Percentiles rank a stretch among this genome's conserved stretches.
These are phyloP conservation scores for Rhododendron williamsianum DNA, from an alignment of 148 eudicot species.

Conservation along the genomic window DNA sequence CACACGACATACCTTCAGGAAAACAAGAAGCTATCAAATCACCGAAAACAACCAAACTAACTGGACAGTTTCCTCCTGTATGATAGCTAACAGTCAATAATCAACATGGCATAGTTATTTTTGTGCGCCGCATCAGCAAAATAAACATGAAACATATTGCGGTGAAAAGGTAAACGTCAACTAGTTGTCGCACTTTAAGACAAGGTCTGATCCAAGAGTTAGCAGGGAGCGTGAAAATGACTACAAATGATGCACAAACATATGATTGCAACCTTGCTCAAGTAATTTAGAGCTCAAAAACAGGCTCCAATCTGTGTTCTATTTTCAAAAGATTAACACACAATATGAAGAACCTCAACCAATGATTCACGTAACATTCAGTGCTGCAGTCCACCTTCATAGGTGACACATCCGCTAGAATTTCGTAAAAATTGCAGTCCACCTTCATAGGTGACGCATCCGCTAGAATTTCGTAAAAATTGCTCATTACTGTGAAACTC, in stretches of 20 bases:
- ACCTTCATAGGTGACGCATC: background rate
- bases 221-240: background rate
- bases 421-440: background rate
- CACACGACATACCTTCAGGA: background rate
- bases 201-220: background rate
- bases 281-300: background rate
- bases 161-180: background rate
- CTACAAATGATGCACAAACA: background rate
- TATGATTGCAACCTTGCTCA: background rate
- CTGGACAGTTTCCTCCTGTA: background rate
- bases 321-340: background rate
- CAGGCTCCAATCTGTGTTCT: background rate
- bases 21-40: background rate
- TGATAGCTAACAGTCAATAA: background rate
- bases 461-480: background rate
- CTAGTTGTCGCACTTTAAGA: background rate
- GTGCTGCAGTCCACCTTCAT: background rate
- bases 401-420: background rate
- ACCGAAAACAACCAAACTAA: background rate
- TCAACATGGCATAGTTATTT: background rate
- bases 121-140: background rate
- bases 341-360: background rate
- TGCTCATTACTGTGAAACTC: background rate
- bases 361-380: background rate
- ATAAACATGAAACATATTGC: background rate